Percentiles rank a stretch among this genome's conserved stretches.
Evolutionary conservation across 2,329 filamentous ascomycete genomes (phyloP).

Genomic region (Aspergillus flavus): DNA sequence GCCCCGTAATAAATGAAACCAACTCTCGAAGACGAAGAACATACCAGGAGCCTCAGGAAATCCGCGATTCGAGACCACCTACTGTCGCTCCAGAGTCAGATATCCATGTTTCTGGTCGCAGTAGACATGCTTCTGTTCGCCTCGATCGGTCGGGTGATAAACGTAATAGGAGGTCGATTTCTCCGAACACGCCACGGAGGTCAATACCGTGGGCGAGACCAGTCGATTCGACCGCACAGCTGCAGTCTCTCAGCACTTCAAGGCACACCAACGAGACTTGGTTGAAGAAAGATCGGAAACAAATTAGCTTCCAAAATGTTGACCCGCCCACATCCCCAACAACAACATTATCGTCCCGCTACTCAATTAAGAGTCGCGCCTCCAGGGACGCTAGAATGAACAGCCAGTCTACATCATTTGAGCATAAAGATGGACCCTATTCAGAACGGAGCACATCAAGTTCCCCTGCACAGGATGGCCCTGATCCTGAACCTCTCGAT

Average conservation of each 20-base stretch:
- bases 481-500: background rate
- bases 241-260: conserved; percentile 2
- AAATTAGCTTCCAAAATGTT: conserved; percentile 31
- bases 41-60: conserved; percentile 18
- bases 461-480: background rate
- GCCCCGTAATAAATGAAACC: conserved; percentile 31
- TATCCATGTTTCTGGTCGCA: background rate
- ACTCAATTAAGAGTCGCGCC: conserved; percentile 12
- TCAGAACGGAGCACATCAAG: background rate
- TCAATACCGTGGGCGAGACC: conserved; percentile 4
- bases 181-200: conserved; percentile 10
- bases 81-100: background rate
- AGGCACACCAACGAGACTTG: conserved; percentile 21
- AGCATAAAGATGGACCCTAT: background rate
- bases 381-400: background rate
- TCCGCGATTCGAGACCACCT: conserved; percentile 4
- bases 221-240: background rate
- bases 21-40: conserved; percentile 26
- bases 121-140: background rate
- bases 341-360: conserved; percentile 25
- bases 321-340: conserved; percentile 43
- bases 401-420: background rate
- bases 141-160: background rate
- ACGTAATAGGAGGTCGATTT: conserved; percentile 5
- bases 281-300: conserved; percentile 34